These are phyloP conservation scores for Hygrophorus russula DNA, from an alignment of 768 basidiomycete species.

Conservation along the genomic window DNA sequence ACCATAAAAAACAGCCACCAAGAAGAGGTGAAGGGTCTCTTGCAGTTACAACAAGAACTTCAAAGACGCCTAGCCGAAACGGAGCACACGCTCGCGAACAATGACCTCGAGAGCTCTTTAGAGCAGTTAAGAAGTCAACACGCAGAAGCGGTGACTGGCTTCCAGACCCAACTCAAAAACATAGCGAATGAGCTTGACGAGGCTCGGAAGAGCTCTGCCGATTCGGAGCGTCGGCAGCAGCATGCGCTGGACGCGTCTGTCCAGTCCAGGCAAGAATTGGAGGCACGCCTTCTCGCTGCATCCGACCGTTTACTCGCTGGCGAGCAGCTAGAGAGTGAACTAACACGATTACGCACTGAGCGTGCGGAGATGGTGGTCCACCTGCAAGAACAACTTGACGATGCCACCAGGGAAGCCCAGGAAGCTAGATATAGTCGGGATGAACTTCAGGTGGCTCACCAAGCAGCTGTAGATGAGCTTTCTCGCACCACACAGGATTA, in stretches of 20 bases:
- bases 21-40: constrained; percentile 16
- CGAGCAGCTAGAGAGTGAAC: constrained; percentile 13
- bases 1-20: constrained; percentile 15
- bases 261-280: constrained; percentile 18
- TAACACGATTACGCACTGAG: constrained; percentile 9
- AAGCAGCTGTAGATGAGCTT: constrained; percentile 13
- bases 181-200: constrained; percentile 23
- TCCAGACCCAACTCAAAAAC: constrained; percentile 26
- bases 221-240: constrained; percentile 22
- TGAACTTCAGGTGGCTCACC: constrained; percentile 6
- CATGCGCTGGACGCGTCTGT: constrained; percentile 21
- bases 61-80: constrained; percentile 16
- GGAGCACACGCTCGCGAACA: constrained; percentile 12
- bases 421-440: neutral
- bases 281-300: constrained; percentile 14
- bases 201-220: constrained; percentile 21
- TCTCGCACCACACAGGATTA: constrained; percentile 16
- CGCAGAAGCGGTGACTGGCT: constrained; percentile 21
- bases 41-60: constrained; percentile 17
- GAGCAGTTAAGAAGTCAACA: constrained; percentile 23
- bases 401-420: neutral
- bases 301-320: constrained; percentile 7
- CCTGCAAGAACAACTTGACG: constrained; percentile 13
- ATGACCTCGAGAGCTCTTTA: constrained; percentile 17
- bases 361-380: constrained; percentile 11